phyloP scores from a whole-genome alignment of 176 grass and related monocot species.

The Carex pumila region DNA sequence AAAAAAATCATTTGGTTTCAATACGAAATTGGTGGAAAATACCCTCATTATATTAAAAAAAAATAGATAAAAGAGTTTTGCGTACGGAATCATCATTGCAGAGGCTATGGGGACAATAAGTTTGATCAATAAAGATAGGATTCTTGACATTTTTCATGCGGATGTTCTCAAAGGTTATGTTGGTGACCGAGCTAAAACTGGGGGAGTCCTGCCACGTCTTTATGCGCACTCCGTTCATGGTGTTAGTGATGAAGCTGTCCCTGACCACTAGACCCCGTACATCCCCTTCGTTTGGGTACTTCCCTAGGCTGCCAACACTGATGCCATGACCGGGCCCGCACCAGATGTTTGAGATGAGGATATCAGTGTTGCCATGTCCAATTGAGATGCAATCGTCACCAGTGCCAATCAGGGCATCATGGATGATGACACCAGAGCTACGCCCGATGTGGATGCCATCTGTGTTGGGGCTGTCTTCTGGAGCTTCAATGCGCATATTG shows the following conservation, averaged over 20 bases:
- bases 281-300: slow-evolving; percentile 32
- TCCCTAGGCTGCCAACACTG: slow-evolving; percentile 54
- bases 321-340: slow-evolving; percentile 73
- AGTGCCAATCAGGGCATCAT: slow-evolving; percentile 4
- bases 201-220: slow-evolving; percentile 80
- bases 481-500: slow-evolving; percentile 32
- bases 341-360: slow-evolving; percentile 27
- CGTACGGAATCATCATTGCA: too few species aligned
- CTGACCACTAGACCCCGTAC: slow-evolving; percentile 37
- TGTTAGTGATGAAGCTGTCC: slow-evolving; percentile 36
- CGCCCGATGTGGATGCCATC: slow-evolving; percentile 72
- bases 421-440: slow-evolving; percentile 33
- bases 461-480: slow-evolving; percentile 50
- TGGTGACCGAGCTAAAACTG: slow-evolving; percentile 14
- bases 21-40: too few species aligned
- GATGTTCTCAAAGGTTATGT: slow-evolving; percentile 59
- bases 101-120: too few species aligned
- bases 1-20: too few species aligned
- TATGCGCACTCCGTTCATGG: slow-evolving; percentile 52
- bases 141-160: slow-evolving; percentile 46
- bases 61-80: too few species aligned
- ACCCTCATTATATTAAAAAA: too few species aligned
- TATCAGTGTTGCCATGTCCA: slow-evolving; percentile 42
- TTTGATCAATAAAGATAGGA: slow-evolving; percentile 70
- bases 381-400: slow-evolving; percentile 87